Conservation (phyloP, 495 filamentous ascomycete genomes). For the Xylaria venustula region DNA sequence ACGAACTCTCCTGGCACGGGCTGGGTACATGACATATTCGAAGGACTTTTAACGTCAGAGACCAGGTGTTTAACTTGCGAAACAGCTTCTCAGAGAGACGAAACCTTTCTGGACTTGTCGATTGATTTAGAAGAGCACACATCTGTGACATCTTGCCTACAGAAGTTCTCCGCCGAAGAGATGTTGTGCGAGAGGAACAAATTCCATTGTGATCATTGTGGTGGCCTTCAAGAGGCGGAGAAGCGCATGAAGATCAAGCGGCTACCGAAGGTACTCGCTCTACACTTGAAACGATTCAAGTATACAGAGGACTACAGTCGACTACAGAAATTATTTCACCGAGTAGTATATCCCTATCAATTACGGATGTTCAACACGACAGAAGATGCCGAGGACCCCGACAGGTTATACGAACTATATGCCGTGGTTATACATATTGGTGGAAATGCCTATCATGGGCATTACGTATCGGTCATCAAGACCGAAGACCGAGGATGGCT, state of each 20-base stretch:
- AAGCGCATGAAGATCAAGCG: conserved; percentile 99
- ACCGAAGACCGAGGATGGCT: conserved; percentile 95
- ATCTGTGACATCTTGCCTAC: conserved; percentile 91
- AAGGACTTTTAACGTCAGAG: conserved; percentile 91
- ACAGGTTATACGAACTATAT: conserved; percentile 93
- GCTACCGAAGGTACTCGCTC: conserved; percentile 82
- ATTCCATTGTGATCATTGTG: conserved; percentile 97
- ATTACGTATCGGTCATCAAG: conserved; percentile 97
- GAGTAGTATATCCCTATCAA: conserved; percentile 95
- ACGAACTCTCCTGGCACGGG: conserved; percentile 56
- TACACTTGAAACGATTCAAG: conserved; percentile 96
- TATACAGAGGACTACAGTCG: conserved; percentile 93
- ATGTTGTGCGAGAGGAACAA: conserved; percentile 99
- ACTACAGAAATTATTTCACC: conserved; percentile 93
- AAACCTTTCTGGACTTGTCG: conserved; percentile 92
- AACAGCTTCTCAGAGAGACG: conserved; percentile 90
- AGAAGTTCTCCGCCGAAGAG: conserved; percentile 95
- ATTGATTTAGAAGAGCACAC: conserved; percentile 95
- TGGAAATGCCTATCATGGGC: conserved; percentile 95
- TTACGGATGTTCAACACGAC: conserved; percentile 97
- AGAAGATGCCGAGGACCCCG: conserved; percentile 92
- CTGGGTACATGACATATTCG: conserved; percentile 98
- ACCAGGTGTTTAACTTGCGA: conserved; percentile 96
- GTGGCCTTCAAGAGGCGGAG: conserved; percentile 94
- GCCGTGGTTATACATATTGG: conserved; percentile 99